Conservation (phyloP, 345 rosid genomes). For the Garcia nutans region DNA sequence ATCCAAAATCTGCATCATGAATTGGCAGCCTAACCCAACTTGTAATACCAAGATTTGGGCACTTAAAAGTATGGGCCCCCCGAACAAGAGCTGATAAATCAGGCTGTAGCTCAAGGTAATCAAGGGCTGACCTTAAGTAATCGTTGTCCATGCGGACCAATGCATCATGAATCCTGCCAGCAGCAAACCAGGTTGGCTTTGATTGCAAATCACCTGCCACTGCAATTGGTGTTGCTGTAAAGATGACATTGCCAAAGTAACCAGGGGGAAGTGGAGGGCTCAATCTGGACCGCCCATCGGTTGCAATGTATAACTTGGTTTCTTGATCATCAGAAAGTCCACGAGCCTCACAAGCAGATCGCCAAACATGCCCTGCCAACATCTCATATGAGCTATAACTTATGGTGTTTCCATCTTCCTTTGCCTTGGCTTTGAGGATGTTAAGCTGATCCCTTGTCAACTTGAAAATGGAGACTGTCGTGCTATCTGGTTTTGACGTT, state of each 20-base stretch:
- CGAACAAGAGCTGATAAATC: conserved; percentile 74
- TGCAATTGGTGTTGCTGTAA: conserved; percentile 85
- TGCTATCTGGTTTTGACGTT: conserved; percentile 34
- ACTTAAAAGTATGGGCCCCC: conserved; percentile 76
- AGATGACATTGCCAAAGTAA: conserved; percentile 90
- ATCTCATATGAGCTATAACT: conserved; percentile 83
- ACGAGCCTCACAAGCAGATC: conserved; percentile 67
- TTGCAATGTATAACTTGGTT: conserved; percentile 76
- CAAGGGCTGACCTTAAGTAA: conserved; percentile 90
- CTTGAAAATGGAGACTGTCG: conserved; percentile 66
- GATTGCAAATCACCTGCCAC: conserved; percentile 61
- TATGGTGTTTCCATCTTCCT: conserved; percentile 65
- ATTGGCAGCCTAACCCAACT: conserved; percentile 87
- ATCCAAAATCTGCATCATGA: conserved; percentile 89
- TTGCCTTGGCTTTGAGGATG: conserved; percentile 75
- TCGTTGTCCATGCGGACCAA: conserved; percentile 78
- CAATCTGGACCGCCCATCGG: conserved; percentile 84
- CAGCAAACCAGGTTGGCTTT: conserved; percentile 89
- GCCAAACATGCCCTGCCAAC: conserved; percentile 96
- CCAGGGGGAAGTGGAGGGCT: conserved; percentile 76
- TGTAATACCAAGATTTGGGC: conserved; percentile 88
- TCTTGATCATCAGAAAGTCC: conserved; percentile 64
- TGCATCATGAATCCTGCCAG: conserved; percentile 69
- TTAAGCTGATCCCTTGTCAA: conserved; percentile 59
- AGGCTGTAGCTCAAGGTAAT: conserved; percentile 85